Percentiles rank a stretch among this genome's conserved stretches.
These are phyloP conservation scores for Gentiana macrophylla DNA, from an alignment of 257 asterid genomes.

Conservation along the genomic window DNA sequence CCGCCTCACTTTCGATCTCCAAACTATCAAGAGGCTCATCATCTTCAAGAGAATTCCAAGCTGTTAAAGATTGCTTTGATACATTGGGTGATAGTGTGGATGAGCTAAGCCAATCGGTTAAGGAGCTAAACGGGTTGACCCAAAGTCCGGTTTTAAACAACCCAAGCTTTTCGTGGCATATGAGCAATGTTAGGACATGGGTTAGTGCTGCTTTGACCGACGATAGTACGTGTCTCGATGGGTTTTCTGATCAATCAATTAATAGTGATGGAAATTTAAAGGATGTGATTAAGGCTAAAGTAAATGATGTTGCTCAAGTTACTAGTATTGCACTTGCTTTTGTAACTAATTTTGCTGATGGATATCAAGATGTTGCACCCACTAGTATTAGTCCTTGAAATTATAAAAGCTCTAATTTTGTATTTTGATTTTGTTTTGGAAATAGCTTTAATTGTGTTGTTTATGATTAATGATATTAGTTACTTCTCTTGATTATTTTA, in stretches of 20 bases:
- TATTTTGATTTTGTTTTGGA: too few species aligned
- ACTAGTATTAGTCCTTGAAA: too few species aligned
- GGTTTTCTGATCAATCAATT: slow-evolving; percentile 42
- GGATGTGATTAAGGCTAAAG: slow-evolving; percentile 42
- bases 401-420: too few species aligned
- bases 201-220: slow-evolving; percentile 74
- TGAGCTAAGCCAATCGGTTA: slow-evolving; percentile 40
- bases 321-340: slow-evolving; percentile 71
- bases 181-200: slow-evolving; percentile 73
- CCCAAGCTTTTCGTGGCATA: slow-evolving; percentile 39
- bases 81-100: slow-evolving; percentile 38
- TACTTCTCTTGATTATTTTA: too few species aligned
- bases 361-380: background rate
- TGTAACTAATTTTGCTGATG: slow-evolving; percentile 44
- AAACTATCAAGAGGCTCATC: slow-evolving; percentile 22
- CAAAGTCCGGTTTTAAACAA: slow-evolving; percentile 17
- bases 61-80: slow-evolving; percentile 46
- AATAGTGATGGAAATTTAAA: slow-evolving; percentile 33
- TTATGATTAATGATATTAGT: too few species aligned
- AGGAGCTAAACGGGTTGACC: slow-evolving; percentile 33
- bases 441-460: too few species aligned
- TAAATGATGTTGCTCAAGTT: slow-evolving; percentile 44
- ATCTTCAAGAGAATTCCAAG: slow-evolving; percentile 21
- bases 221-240: slow-evolving; percentile 48
- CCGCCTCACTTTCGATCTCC: slow-evolving; percentile 26